Base-by-base conservation (phyloP, 768 basidiomycete genomes). In the Termitomyces heimii region DNA sequence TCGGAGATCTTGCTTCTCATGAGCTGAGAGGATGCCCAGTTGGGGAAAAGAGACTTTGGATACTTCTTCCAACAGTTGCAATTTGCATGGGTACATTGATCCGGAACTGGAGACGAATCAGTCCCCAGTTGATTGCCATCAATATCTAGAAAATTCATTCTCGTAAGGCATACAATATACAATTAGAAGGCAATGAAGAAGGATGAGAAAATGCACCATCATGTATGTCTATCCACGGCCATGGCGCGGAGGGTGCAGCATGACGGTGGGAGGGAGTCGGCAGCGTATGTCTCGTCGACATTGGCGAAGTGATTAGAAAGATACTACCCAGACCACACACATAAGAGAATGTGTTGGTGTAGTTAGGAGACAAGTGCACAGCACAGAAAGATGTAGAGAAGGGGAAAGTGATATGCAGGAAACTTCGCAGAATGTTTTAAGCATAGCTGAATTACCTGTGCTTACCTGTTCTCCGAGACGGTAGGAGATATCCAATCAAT, bases 21-120 rank as follows among this genome's bases (percentile, higher is more conserved):
- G 2, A 77, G 70, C 58, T 83, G 82, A 14, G 63, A 63, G 16
- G 66, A 62, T 0, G 81, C 82, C 83, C 83, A 83, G 56, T 83
- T 84, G 14, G 80, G 82, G 60, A 82, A 85, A 32, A 69, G 68
- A 7, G 77, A 77, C 46, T 78, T 73, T 5, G 78, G 78, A 55
- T 78, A 78, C 0, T 66, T 65, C 49, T 32, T 68, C 74, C 74
- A 78, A 60, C 77, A 78, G 9, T 9, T 7, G 55, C 78, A 78
- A 39, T 55, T 48, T 8, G 48, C 58, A 52, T 77, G 78, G 42
- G 71, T 63, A 58, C 76, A 79, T 18, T 63, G 63, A 5, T 60
- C 58, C 0, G 76, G 74, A 13, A 76, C 70, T 2, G 75, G 72
- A 1, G 72, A 70, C 7, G 63, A 48, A 18, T 67, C 63, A n/a